phyloP scores from a whole-genome alignment of 305 asterid genomes.

The Fraxinus velutina region DNA sequence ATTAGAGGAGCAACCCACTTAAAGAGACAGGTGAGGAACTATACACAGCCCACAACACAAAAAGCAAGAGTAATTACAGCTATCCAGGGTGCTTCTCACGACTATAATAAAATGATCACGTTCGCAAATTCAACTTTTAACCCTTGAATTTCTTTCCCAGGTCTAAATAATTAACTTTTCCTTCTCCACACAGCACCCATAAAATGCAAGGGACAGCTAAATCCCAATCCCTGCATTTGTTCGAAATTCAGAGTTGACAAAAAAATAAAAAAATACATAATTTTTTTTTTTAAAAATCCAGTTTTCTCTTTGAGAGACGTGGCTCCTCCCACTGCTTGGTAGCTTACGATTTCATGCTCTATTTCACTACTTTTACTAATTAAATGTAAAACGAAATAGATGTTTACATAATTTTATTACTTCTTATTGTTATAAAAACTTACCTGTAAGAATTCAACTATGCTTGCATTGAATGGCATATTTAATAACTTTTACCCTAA shows the following conservation, averaged over 20 bases:
- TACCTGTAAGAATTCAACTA: neutral
- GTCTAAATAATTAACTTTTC: neutral
- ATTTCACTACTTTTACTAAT: neutral
- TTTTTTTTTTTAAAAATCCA: neutral
- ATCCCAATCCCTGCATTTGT: conserved; percentile 6
- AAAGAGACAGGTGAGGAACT: neutral
- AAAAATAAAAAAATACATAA: neutral
- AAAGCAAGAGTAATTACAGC: conserved; percentile 8
- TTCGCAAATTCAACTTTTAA: conserved; percentile 8
- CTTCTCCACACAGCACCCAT: conserved; percentile 4
- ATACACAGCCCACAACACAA: neutral
- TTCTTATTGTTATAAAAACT: neutral
- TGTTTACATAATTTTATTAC: neutral
- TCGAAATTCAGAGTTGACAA: neutral
- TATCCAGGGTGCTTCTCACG: conserved; percentile 3
- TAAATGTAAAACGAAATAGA: neutral
- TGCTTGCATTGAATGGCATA: neutral
- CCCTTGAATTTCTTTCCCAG: neutral
- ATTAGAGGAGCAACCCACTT: conserved; percentile 15
- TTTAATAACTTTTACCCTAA: neutral
- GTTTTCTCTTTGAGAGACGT: neutral
- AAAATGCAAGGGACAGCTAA: neutral
- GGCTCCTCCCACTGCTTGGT: neutral
- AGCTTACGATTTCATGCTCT: neutral
- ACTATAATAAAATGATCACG: conserved; percentile 11